These are phyloP conservation scores for Elsinoe australis DNA, from an alignment of 2,329 filamentous ascomycete species.

Conservation along the genomic window DNA sequence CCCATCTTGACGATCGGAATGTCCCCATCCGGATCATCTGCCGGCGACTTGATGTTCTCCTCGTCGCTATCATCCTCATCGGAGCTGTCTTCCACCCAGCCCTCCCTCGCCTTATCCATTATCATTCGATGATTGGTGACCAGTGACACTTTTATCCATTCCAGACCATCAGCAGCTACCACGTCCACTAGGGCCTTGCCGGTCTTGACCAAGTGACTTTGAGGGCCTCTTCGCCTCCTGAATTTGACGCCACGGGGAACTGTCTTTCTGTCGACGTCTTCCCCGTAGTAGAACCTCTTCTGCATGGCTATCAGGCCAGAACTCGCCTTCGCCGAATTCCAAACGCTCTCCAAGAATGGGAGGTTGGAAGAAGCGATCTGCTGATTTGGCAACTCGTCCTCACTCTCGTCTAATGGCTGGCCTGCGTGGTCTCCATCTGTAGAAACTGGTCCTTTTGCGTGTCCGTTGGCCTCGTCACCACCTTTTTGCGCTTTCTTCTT, in stretches of 20 bases:
- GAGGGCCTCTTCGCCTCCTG: conserved; percentile 25
- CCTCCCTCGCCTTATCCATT: conserved; percentile 61
- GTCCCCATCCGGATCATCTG: conserved; percentile 46
- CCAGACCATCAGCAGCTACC: conserved; percentile 52
- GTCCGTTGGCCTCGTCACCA: conserved; percentile 1
- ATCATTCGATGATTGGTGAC: conserved; percentile 56
- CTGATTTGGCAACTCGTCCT: not conserved
- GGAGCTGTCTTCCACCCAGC: conserved; percentile 48
- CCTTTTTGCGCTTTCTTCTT: conserved; percentile 10
- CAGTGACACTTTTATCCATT: conserved; percentile 63
- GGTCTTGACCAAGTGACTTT: conserved; percentile 37
- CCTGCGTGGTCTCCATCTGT: too few species aligned
- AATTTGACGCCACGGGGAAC: conserved; percentile 22
- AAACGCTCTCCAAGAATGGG: conserved; percentile 56
- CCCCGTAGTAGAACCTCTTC: conserved; percentile 45
- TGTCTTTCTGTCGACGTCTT: conserved; percentile 18
- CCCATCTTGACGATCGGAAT: conserved; percentile 55
- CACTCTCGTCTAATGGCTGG: too few species aligned
- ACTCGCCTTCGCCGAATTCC: conserved; percentile 54
- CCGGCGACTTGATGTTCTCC: conserved; percentile 32
- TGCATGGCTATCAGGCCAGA: conserved; percentile 50
- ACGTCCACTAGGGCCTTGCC: conserved; percentile 52
- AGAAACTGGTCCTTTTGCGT: not conserved
- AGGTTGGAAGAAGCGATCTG: conserved; percentile 53
- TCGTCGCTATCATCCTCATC: conserved; percentile 42